Percentiles rank a stretch among this genome's conserved stretches.
Conservation (phyloP, 257 asterid species). For the Buddleja alternifolia region DNA sequence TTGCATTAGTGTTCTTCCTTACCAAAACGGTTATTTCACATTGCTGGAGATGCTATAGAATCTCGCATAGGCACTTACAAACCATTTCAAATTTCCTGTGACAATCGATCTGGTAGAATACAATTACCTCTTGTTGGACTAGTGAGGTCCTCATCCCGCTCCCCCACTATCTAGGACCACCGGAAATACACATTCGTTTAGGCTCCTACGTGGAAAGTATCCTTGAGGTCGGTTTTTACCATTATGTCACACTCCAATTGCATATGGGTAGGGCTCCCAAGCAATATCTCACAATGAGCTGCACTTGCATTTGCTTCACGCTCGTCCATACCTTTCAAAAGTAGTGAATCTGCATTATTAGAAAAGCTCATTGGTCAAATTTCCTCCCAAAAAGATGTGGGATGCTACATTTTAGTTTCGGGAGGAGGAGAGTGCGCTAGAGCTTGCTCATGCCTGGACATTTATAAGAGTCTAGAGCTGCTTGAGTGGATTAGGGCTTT, state of each 20-base stretch:
- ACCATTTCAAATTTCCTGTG: too few relatives aligned
- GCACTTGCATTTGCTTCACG: too few relatives aligned
- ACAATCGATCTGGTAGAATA: too few relatives aligned
- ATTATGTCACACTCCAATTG: background rate
- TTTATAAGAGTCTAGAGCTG: background rate
- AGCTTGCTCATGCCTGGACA: background rate
- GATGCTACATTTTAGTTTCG: too few relatives aligned
- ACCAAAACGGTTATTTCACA: too few relatives aligned
- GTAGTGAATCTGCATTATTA: background rate
- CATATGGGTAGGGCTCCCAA: background rate
- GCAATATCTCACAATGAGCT: too few relatives aligned
- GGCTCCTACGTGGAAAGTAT: background rate
- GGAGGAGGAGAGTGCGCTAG: background rate
- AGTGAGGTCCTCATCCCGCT: too few relatives aligned
- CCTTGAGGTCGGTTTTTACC: conserved; percentile 6
- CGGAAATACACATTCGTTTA: background rate
- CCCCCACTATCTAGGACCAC: background rate
- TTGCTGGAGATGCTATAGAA: too few relatives aligned
- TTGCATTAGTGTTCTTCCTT: too few relatives aligned
- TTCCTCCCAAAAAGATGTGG: background rate
- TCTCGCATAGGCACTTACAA: too few relatives aligned
- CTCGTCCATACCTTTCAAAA: too few relatives aligned
- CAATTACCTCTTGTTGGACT: too few relatives aligned
- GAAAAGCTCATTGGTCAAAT: background rate
- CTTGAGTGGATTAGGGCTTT: background rate